phyloP scores from a whole-genome alignment of 805 yeast genomes.

The Candida ipomoeae region DNA sequence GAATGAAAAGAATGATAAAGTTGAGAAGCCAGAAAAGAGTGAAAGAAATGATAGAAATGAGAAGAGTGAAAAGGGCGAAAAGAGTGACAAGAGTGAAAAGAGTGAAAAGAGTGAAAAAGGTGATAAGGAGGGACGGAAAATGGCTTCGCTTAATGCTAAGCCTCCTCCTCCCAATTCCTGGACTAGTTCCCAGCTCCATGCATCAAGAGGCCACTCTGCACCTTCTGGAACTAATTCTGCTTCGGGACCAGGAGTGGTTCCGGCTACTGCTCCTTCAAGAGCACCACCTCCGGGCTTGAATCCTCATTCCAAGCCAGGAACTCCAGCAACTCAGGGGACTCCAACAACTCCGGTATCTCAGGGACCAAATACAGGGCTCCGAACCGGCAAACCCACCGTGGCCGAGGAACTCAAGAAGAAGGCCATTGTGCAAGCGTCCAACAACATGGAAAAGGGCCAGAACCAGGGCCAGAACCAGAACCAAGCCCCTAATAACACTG shows the following conservation, averaged over 20 bases:
- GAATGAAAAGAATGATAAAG: no score
- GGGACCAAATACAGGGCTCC: no score
- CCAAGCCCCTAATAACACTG: no score
- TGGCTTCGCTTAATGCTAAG: neutral
- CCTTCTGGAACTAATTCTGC: neutral
- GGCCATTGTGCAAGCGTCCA: constrained; percentile 12
- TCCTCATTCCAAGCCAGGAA: constrained; percentile 14
- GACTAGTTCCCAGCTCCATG: neutral
- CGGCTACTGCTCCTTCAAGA: constrained; percentile 1
- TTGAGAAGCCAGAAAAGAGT: neutral
- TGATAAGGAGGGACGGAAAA: neutral
- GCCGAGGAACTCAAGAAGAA: constrained; percentile 19
- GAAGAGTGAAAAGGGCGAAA: neutral
- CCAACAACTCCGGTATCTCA: no score
- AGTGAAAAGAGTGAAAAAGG: neutral
- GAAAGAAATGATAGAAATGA: neutral
- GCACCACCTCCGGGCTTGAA: constrained; percentile 20
- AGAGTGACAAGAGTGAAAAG: neutral
- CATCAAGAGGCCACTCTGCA: neutral
- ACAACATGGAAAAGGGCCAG: neutral
- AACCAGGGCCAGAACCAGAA: neutral
- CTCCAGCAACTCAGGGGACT: constrained; percentile 7
- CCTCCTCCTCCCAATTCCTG: neutral
- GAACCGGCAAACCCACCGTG: constrained; percentile 3
- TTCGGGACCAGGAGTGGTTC: no score